Evolutionary conservation across 164 flowering plant species (phyloP).

Genomic region (Houttuynia cordata): DNA sequence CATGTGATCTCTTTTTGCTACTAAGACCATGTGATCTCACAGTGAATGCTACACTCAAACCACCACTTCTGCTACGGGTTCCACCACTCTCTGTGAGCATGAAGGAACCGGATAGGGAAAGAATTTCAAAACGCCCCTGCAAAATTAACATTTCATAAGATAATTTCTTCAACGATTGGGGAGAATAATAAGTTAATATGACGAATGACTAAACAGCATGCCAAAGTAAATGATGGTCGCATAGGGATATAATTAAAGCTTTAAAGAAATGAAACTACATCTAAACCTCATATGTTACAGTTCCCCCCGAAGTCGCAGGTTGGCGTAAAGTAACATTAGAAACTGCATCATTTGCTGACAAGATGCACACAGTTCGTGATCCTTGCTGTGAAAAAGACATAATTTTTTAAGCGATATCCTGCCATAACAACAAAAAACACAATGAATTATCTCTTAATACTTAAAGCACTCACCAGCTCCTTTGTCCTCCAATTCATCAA

Average conservation of each 20-base stretch:
- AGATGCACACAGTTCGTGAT: slow-evolving; percentile 73
- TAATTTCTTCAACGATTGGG: not conserved
- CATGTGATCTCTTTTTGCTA: slow-evolving; percentile 74
- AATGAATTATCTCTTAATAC: not conserved
- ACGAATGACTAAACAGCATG: not conserved
- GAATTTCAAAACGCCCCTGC: slow-evolving; percentile 81
- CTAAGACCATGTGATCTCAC: slow-evolving; percentile 64
- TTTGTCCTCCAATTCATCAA: no score
- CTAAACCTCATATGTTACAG: slow-evolving; percentile 66
- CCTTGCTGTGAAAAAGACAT: slow-evolving; percentile 78
- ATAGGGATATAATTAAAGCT: not conserved
- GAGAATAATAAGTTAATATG: not conserved
- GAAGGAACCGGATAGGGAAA: slow-evolving; percentile 71
- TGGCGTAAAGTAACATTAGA: slow-evolving; percentile 73
- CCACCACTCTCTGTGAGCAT: slow-evolving; percentile 40
- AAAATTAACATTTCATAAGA: slow-evolving; percentile 1
- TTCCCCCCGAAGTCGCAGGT: slow-evolving; percentile 57
- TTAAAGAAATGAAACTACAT: not conserved
- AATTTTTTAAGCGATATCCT: slow-evolving; percentile 75
- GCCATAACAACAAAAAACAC: slow-evolving; percentile 5
- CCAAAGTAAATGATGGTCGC: not conserved
- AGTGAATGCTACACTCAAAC: slow-evolving; percentile 60
- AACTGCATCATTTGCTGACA: slow-evolving; percentile 78
- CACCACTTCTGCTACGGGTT: slow-evolving; percentile 37
- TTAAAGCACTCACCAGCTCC: not conserved